Conservation (phyloP, 176 grass and related monocot genomes). For the Alloteropsis semialata region DNA sequence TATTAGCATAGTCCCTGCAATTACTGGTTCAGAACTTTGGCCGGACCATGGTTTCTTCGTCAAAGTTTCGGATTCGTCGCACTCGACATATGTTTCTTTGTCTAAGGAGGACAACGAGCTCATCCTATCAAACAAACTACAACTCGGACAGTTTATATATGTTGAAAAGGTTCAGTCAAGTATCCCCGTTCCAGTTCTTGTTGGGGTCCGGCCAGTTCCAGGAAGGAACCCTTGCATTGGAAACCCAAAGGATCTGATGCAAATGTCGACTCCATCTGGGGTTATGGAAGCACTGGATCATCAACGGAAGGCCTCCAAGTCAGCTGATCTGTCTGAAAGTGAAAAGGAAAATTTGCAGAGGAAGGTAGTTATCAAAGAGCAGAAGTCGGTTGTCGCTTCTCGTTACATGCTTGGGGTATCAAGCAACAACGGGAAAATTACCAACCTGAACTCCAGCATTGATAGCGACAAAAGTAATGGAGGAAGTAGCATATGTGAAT, state of each 20-base stretch:
- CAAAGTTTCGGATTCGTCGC: conserved; percentile 96
- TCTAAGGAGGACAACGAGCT: conserved; percentile 97
- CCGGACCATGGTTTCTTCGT: conserved; percentile 99
- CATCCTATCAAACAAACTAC: conserved; percentile 91
- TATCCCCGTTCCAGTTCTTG: conserved; percentile 82
- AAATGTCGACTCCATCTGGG: conserved; percentile 71
- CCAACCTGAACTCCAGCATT: conserved; percentile 51
- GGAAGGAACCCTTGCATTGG: conserved; percentile 93
- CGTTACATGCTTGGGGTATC: conserved; percentile 91
- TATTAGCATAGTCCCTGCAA: conserved; percentile 93
- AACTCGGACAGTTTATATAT: conserved; percentile 98
- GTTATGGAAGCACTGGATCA: conserved; percentile 58
- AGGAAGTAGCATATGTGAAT: conserved; percentile 39
- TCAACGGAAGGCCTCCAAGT: conserved; percentile 46
- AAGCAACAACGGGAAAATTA: conserved; percentile 59
- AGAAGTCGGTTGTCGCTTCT: conserved; percentile 73
- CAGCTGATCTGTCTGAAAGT: conserved; percentile 55
- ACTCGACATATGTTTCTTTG: conserved; percentile 94
- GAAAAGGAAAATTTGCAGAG: conserved; percentile 84
- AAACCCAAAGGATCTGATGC: conserved; percentile 97
- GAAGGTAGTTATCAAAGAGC: conserved; percentile 81
- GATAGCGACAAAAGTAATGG: conserved; percentile 61
- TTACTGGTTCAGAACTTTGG: conserved; percentile 89
- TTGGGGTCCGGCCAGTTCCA: conserved; percentile 84
- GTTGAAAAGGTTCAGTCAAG: conserved; percentile 91